Conservation (phyloP, 129 eudicot species). For the Artemisia annua region DNA sequence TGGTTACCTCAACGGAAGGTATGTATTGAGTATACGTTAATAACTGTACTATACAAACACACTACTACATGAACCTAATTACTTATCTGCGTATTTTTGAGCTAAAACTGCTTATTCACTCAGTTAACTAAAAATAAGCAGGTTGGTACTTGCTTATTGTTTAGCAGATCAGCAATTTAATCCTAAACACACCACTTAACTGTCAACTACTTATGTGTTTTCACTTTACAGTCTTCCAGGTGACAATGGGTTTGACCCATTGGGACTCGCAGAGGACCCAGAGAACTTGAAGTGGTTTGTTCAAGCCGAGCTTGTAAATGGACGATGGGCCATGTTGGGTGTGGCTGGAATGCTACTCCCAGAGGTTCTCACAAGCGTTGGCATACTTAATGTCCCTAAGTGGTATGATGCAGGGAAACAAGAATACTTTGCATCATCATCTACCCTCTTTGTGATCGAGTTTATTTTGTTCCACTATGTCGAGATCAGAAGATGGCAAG, state of each 20-base stretch:
- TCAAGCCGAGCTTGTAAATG: constrained; percentile 90
- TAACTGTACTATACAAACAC: background rate
- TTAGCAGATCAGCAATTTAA: no score
- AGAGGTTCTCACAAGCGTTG: constrained; percentile 74
- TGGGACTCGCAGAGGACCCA: constrained; percentile 93
- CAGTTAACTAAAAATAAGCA: no score
- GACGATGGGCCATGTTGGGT: constrained; percentile 98
- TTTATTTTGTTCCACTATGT: constrained; percentile 94
- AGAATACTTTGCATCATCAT: constrained; percentile 84
- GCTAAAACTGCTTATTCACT: no score
- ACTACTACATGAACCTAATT: no score
- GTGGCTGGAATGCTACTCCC: constrained; percentile 95
- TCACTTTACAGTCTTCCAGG: constrained; percentile 67
- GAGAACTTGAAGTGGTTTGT: constrained; percentile 84
- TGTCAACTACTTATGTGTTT: no score
- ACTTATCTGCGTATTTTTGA: no score
- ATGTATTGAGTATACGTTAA: background rate
- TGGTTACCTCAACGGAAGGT: constrained; percentile 86
- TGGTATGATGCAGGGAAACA: constrained; percentile 88
- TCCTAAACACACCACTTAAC: no score
- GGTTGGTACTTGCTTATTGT: no score
- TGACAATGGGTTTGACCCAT: constrained; percentile 95
- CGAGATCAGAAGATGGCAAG: constrained; percentile 98
- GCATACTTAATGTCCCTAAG: constrained; percentile 66
- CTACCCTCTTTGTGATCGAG: constrained; percentile 89